These are phyloP conservation scores for Coleophoma cylindrospora DNA, from an alignment of 2,329 filamentous ascomycete species.

Conservation along the genomic window DNA sequence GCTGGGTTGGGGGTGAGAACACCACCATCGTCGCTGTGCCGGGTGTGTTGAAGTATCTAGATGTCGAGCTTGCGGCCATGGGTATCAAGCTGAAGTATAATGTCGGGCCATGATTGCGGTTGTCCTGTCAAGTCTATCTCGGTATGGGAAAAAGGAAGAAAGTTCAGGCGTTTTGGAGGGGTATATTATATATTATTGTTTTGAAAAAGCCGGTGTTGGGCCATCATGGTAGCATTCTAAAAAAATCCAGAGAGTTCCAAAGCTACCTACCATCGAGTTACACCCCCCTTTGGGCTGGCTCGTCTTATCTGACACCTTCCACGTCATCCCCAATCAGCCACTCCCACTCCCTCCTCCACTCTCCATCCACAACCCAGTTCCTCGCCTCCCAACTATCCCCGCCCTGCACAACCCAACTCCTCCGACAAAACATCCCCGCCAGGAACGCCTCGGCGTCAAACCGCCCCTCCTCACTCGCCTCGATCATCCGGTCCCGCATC, in stretches of 20 bases:
- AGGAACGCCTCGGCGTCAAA: not conserved
- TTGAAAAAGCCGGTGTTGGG: too few relatives aligned
- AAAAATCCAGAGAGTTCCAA: too few relatives aligned
- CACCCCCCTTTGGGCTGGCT: not conserved
- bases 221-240: too few relatives aligned
- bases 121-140: too few relatives aligned
- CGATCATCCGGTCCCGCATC: not conserved
- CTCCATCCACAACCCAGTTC: not conserved
- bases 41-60: slow-evolving; percentile 85
- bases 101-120: slow-evolving; percentile 40
- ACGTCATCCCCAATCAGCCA: not conserved
- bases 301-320: not conserved
- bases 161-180: too few relatives aligned
- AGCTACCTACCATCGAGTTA: too few relatives aligned
- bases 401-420: not conserved
- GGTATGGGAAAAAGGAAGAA: too few relatives aligned
- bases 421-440: not conserved
- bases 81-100: slow-evolving; percentile 92
- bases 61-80: slow-evolving; percentile 95
- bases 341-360: not conserved
- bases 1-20: slow-evolving; percentile 84
- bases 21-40: slow-evolving; percentile 90
- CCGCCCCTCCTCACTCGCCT: not conserved
- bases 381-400: not conserved
- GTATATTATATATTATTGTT: too few relatives aligned